Conservation (phyloP, 331 rosid genomes). For the Dryas integrifolia region DNA sequence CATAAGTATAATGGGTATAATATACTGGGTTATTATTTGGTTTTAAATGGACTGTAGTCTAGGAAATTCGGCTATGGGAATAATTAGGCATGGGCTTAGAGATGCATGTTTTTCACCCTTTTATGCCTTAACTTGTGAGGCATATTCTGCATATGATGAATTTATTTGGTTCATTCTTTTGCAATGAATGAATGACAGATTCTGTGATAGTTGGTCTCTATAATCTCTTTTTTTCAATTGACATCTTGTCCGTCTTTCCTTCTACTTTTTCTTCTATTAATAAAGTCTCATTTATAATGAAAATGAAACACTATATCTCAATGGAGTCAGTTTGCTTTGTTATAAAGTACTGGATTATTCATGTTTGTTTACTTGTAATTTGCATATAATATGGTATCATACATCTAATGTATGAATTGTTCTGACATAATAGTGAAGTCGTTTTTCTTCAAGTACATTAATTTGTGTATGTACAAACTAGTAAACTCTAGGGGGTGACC, state of each 20-base stretch:
- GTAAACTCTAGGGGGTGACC: neutral
- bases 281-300: too few species aligned
- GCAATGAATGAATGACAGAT: neutral
- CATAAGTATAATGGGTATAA: neutral
- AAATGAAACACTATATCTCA: neutral
- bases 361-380: neutral
- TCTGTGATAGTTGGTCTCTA: too few species aligned
- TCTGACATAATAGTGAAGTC: neutral
- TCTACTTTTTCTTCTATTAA: too few species aligned
- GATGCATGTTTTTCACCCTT: neutral
- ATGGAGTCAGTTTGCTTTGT: neutral
- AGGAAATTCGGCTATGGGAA: neutral
- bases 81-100: neutral
- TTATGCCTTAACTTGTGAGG: conserved; percentile 1
- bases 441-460: neutral
- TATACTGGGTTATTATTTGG: neutral
- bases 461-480: neutral
- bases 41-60: neutral
- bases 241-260: too few species aligned
- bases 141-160: neutral
- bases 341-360: neutral
- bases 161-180: neutral
- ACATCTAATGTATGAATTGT: too few species aligned
- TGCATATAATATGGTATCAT: neutral
- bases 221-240: too few species aligned